Evolutionary conservation across 2,329 filamentous ascomycete species (phyloP), one percentile per base, ranked within the genome.

Genomic region (Pseudohalonectria lignicola): DNA sequence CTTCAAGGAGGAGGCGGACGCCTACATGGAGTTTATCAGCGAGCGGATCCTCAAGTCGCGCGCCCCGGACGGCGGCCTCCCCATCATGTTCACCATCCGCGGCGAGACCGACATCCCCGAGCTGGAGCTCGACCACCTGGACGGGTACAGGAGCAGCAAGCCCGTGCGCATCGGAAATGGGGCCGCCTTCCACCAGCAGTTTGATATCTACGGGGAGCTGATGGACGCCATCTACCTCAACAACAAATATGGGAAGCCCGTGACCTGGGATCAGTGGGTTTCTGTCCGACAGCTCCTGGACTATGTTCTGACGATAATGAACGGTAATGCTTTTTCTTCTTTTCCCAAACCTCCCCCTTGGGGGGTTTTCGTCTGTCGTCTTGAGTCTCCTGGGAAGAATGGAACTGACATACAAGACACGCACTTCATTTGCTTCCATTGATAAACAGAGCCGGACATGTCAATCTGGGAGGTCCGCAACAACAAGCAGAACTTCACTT

Each of bases 391-490:
- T n/a, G n/a, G n/a, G n/a, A n/a, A n/a, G n/a, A n/a, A n/a, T n/a
- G n/a, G n/a, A n/a, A n/a, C n/a, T n/a, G n/a, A n/a, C n/a, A n/a
- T n/a, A n/a, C n/a, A n/a, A n/a, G n/a, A n/a, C n/a, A n/a, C n/a
- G n/a, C n/a, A n/a, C n/a, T n/a, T n/a, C n/a, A n/a, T n/a, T n/a
- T n/a, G n/a, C n/a, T n/a, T n/a, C n/a, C n/a, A n/a, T n/a, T n/a
- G n/a, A n/a, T n/a, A n/a, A n/a, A 34, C 34, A 71, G 68, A 79
- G 31, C 75, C 76, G 11, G 82, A 88, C 51, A 86, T 86, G 81
- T 86, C 80, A 3, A 88, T 87, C 49, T 87, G 82, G 83, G 83
- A 88, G 54, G 82, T 86, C 5, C 74, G 82, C 31, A 82, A 82
- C 46, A 63, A 77, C 49, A 82, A 82, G 52, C 82, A 86, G 55